Evolutionary conservation across 1,139 yeast genomes (phyloP), one percentile per base, ranked within the genome.

Genomic region (Ogataea hybrid): DNA sequence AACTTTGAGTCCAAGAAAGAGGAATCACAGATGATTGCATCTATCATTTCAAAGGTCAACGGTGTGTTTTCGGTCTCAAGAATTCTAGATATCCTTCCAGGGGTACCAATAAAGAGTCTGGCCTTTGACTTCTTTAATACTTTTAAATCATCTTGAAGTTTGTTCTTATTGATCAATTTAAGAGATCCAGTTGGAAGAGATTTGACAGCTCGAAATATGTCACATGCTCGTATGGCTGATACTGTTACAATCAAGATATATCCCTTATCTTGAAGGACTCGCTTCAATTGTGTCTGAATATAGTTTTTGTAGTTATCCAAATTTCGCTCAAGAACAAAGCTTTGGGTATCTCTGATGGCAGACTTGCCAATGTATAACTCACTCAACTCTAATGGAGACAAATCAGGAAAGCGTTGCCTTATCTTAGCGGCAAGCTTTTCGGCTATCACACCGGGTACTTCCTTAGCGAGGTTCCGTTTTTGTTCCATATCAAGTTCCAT

Each of bases 181-280:
- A 83, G 49, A 2, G 87, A 77, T 0, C 83, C 75, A 8, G 81
- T 80, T 4, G 70, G 65, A 25, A 80, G 54, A 22, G 70, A 70
- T 51, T 75, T 71, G 9, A 81, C 74, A 1, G 82, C 79, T 43
- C 92, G 69, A 55, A 77, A 79, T 3, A 81, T 71, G 54, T 84
- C 90, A 63, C 92, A 84, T 1, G 84, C 87, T 44, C 92, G 69
- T 18, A 83, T 63, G 1, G 90, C 90, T 0, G 89, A 82, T 71
- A 77, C 73, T 4, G 86, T 75, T 14, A 84, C 60, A 3, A 83
- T 65, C n/a, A 83, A 68, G 16, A 83, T 63, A 52, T 71, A 76
- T 48, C 73, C 71, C 18, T 44, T 39, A 14, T 39, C 44, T n/a
- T 50, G 49, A 12, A 49, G 41, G 7, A 54, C 35, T 16, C 54